Evolutionary conservation across 1,284 basidiomycete genomes (phyloP).

Genomic region (Pisolithus thermaeus): DNA sequence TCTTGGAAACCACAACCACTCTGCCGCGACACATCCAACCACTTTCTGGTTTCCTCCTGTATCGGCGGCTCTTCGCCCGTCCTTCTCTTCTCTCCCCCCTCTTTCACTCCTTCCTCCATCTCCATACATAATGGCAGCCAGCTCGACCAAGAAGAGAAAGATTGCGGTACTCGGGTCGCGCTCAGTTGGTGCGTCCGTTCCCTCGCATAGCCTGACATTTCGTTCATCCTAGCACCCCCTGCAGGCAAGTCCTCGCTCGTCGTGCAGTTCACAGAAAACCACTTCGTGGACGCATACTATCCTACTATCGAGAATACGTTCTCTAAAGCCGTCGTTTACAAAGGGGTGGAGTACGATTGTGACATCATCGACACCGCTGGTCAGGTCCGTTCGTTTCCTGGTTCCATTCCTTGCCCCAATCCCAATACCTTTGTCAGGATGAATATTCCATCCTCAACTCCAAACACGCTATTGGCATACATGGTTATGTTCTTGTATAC

Average conservation of each 20-base stretch:
- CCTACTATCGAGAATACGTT: constrained; percentile 93
- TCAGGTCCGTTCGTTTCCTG: constrained; percentile 45
- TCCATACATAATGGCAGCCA: constrained; percentile 37
- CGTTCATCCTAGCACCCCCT: constrained; percentile 11
- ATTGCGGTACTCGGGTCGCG: constrained; percentile 78
- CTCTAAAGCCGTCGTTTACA: constrained; percentile 79
- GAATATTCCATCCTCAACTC: constrained; percentile 82
- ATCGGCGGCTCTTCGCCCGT: constrained; percentile 5
- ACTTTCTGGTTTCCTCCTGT: constrained; percentile 14
- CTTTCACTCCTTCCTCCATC: constrained; percentile 1
- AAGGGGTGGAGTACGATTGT: constrained; percentile 85
- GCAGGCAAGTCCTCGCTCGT: constrained; percentile 78
- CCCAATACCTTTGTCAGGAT: constrained; percentile 45
- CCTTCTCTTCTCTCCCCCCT: constrained; percentile 6
- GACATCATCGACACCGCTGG: constrained; percentile 99
- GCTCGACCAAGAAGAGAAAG: constrained; percentile 78
- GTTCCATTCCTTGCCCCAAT: background rate
- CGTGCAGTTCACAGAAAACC: constrained; percentile 65
- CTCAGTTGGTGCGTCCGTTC: constrained; percentile 60
- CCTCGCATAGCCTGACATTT: constrained; percentile 4
- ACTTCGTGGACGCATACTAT: constrained; percentile 80
- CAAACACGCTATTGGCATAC: constrained; percentile 79
- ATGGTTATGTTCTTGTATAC: constrained; percentile 90
- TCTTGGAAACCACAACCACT: constrained; percentile 4
- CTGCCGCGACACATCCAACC: constrained; percentile 14